phyloP scores from a whole-genome alignment of 2,329 filamentous ascomycete genomes.

The Monosporascus sp. region DNA sequence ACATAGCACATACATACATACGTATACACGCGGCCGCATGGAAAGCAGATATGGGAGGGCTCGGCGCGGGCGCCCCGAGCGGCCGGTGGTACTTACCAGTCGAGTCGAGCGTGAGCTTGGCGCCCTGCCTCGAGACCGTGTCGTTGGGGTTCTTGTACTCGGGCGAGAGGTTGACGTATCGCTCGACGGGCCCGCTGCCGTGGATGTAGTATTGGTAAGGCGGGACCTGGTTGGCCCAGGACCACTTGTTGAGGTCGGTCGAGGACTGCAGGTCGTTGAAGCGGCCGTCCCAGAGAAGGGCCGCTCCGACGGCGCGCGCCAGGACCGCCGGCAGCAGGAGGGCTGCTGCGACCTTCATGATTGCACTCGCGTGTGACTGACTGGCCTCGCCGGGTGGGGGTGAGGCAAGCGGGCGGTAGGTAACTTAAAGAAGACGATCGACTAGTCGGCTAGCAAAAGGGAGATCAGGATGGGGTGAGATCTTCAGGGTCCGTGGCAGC shows the following conservation, averaged over 20 bases:
- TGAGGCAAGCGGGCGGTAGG: background rate
- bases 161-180: slow-evolving; percentile 58
- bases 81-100: background rate
- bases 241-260: slow-evolving; percentile 52
- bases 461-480: background rate
- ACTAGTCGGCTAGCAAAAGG: background rate
- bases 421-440: background rate
- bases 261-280: slow-evolving; percentile 50
- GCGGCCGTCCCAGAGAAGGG: slow-evolving; percentile 55
- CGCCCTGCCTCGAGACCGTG: slow-evolving; percentile 55
- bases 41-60: too few relatives aligned
- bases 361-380: background rate
- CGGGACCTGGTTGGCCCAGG: slow-evolving; percentile 57
- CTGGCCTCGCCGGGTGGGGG: too few relatives aligned
- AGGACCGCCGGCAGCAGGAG: slow-evolving; percentile 7
- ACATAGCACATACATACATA: too few relatives aligned
- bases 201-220: slow-evolving; percentile 76
- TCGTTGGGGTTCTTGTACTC: slow-evolving; percentile 63
- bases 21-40: too few relatives aligned
- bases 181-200: slow-evolving; percentile 47
- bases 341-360: slow-evolving; percentile 18
- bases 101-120: slow-evolving; percentile 59
- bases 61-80: too few relatives aligned
- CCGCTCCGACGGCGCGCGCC: slow-evolving; percentile 29
- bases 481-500: background rate